These are phyloP conservation scores for Nepenthes gracilis DNA, from an alignment of 148 eudicot genomes.

Conservation along the genomic window DNA sequence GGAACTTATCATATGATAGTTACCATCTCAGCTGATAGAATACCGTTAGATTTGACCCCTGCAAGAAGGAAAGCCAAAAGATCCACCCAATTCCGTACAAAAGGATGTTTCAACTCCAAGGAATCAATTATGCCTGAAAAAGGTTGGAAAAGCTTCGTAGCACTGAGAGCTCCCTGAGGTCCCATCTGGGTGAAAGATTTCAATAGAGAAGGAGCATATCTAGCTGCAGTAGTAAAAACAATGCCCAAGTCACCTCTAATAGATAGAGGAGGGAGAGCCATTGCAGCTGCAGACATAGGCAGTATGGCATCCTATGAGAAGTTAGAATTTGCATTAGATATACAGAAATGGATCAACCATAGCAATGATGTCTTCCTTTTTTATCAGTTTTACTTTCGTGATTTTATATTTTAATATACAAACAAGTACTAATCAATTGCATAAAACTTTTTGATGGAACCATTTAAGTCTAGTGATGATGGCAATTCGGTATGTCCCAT, in stretches of 20 bases:
- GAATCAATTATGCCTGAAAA: conserved; percentile 82
- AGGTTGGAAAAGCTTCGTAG: conserved; percentile 91
- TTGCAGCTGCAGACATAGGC: conserved; percentile 88
- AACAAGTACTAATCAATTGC: no score
- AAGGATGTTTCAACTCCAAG: conserved; percentile 73
- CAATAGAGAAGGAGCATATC: conserved; percentile 81
- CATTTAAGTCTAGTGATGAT: no score
- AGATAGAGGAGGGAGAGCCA: conserved; percentile 94
- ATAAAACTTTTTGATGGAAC: no score
- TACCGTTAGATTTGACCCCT: conserved; percentile 91
- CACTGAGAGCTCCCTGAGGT: conserved; percentile 80
- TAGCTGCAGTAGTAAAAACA: conserved; percentile 75
- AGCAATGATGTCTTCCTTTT: not conserved
- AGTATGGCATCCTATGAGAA: conserved; percentile 72
- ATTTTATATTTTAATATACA: no score
- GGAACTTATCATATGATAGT: conserved; percentile 16
- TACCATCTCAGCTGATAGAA: conserved; percentile 99
- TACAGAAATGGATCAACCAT: not conserved
- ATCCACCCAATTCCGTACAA: conserved; percentile 92
- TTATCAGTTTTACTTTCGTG: not conserved
- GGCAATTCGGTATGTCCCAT: no score
- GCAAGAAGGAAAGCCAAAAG: conserved; percentile 92
- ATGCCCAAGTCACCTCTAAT: conserved; percentile 89
- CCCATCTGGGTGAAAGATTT: conserved; percentile 91
- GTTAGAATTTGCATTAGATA: conserved; percentile 1